phyloP scores from a whole-genome alignment of 139 green algal species.

The Chlamydomonas eustigma region DNA sequence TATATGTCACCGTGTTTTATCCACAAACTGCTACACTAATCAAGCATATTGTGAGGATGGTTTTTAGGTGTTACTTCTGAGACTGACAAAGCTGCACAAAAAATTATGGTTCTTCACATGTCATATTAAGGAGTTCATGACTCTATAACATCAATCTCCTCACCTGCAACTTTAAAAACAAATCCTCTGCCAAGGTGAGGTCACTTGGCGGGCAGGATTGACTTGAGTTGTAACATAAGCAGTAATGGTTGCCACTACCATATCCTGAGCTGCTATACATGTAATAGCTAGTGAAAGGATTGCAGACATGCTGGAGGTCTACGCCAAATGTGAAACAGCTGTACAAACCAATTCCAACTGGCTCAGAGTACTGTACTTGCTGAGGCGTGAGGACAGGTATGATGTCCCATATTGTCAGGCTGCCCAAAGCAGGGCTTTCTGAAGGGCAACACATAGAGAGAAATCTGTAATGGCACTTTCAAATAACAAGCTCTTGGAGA shows the following conservation, averaged over 20 bases:
- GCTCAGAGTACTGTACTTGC: neutral
- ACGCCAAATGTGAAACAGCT: conserved; percentile 3
- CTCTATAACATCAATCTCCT: too few species aligned
- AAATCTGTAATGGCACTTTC: too few species aligned
- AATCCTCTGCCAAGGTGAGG: neutral
- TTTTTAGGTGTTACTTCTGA: too few species aligned
- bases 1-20: too few species aligned
- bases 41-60: too few species aligned
- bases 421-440: too few species aligned
- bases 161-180: neutral
- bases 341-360: neutral
- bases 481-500: too few species aligned
- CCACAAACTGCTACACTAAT: too few species aligned
- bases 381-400: neutral
- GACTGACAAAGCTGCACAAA: too few species aligned
- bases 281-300: conserved; percentile 7
- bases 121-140: too few species aligned
- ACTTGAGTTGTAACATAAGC: neutral
- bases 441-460: too few species aligned
- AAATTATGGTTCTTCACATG: too few species aligned
- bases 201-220: neutral
- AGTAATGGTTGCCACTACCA: conserved; percentile 1
- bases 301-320: neutral
- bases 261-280: neutral
- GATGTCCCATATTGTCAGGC: neutral